phyloP scores from a whole-genome alignment of 179 eudicot species.

The Spinacia oleracea region DNA sequence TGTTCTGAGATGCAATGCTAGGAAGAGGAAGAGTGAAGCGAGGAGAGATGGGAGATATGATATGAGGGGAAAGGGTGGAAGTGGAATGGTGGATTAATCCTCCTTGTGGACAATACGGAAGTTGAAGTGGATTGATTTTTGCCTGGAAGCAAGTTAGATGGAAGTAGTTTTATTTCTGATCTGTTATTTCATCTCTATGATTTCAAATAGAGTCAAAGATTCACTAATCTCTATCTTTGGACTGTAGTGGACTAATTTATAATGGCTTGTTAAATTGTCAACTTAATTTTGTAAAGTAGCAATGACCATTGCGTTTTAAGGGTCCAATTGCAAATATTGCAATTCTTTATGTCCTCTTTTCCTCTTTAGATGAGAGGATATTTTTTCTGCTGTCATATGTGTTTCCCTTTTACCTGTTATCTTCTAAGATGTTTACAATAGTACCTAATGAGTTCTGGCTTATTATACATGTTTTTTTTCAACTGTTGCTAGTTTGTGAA shows the following conservation, averaged over 20 bases:
- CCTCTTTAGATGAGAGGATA: not conserved
- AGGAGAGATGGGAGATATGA: not conserved
- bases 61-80: not conserved
- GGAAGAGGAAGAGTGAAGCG: not conserved
- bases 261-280: not conserved
- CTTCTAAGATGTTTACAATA: not conserved
- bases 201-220: not conserved
- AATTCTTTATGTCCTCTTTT: not conserved
- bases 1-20: not conserved
- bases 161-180: not conserved
- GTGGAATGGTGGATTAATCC: not conserved
- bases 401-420: not conserved
- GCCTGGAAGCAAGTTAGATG: not conserved
- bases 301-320: not conserved
- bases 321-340: not conserved
- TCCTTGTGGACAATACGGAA: not conserved
- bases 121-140: not conserved
- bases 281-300: not conserved
- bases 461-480: not conserved
- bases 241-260: not conserved
- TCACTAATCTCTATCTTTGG: not conserved
- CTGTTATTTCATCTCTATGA: not conserved
- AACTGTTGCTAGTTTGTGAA: not conserved
- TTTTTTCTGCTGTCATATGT: not conserved
- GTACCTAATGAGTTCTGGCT: not conserved